Evolutionary conservation across 495 filamentous ascomycete species (phyloP), one percentile per base, ranked within the genome.

Genomic region (Massariosphaeria phaeospora): DNA sequence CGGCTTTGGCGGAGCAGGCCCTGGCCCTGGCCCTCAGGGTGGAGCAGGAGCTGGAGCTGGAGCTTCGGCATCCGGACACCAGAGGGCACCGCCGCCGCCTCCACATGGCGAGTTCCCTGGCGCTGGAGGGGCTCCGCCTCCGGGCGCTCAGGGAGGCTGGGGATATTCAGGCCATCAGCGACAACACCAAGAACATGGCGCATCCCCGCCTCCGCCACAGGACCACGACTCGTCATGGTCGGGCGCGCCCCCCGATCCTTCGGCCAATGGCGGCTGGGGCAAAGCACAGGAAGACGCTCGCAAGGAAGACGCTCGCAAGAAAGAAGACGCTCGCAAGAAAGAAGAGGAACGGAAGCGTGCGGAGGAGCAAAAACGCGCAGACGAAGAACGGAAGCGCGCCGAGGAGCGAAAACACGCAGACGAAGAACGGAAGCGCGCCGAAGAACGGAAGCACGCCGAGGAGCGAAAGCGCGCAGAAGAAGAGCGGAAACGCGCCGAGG

Each of bases 311-410:
- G n/a, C 8, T n/a, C 30, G 30, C 8, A 33, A 8, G 30, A n/a
- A n/a, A 33, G n/a, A 33, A 33, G 30, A n/a, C 30, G n/a, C 8
- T 8, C 8, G 8, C 8, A 33, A n/a, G 2, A 36, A 26, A n/a
- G 47, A 91, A 66, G 87, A 91, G 57, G 17, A 59, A 44, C 41
- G 67, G 72, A 80, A 48, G 85, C 89, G 65, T 41, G 81, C 82
- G 51, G 82, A 85, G 48, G 81, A 82, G 59, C 73, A 31, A 9
- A 84, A 83, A 29, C 18, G 36, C 5, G 57, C 49, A 9, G 84
- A 84, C 27, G 82, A 77, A 47, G 73, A 78, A 49, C 71, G 72
- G 3, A 70, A 70, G 45, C 66, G 70, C 24, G 84, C 82, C 31
- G 71, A 69, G 51, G 63, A 65, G 50, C 64, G 62, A 20, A 66